phyloP scores from a whole-genome alignment of 495 filamentous ascomycete genomes.

The Staphylotrichum longicolle region DNA sequence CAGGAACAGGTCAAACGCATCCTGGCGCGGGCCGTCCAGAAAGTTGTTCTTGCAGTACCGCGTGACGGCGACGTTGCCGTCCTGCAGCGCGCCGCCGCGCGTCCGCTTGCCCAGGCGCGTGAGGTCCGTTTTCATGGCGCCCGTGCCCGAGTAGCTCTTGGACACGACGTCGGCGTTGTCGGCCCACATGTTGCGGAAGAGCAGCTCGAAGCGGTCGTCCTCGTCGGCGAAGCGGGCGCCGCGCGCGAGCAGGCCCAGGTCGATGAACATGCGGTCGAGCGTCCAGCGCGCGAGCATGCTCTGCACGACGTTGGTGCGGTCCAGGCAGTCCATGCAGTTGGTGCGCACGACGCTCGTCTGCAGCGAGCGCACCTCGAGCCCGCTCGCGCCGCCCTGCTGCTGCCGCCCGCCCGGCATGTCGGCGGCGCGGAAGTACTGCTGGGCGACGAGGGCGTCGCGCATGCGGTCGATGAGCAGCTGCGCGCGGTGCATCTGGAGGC shows the following conservation, averaged over 20 bases:
- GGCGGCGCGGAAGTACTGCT: constrained; percentile 89
- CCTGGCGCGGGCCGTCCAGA: constrained; percentile 85
- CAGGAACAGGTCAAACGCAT: constrained; percentile 91
- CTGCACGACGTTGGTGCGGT: constrained; percentile 96
- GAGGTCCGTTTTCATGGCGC: constrained; percentile 94
- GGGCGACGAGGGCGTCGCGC: constrained; percentile 63
- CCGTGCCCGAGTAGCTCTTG: constrained; percentile 88
- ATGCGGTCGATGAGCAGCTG: constrained; percentile 81
- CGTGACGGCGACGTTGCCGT: constrained; percentile 76
- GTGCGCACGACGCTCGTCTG: constrained; percentile 90
- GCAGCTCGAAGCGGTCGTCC: constrained; percentile 72
- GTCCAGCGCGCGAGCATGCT: constrained; percentile 88
- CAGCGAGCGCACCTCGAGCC: constrained; percentile 68
- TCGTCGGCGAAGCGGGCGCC: constrained; percentile 68
- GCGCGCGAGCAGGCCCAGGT: constrained; percentile 68
- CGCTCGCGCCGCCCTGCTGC: too few species aligned
- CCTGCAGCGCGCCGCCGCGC: constrained; percentile 73
- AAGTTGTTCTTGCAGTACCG: constrained; percentile 92
- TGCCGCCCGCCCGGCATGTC: constrained; percentile 60
- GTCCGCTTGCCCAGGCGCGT: constrained; percentile 87
- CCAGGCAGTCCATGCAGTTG: constrained; percentile 99
- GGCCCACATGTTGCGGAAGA: constrained; percentile 96
- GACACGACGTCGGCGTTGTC: constrained; percentile 97
- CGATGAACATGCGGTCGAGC: constrained; percentile 80
- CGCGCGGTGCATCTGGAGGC: constrained; percentile 87